Evolutionary conservation across 495 filamentous ascomycete genomes (phyloP).

Genomic region (Penicillium malachiteum): DNA sequence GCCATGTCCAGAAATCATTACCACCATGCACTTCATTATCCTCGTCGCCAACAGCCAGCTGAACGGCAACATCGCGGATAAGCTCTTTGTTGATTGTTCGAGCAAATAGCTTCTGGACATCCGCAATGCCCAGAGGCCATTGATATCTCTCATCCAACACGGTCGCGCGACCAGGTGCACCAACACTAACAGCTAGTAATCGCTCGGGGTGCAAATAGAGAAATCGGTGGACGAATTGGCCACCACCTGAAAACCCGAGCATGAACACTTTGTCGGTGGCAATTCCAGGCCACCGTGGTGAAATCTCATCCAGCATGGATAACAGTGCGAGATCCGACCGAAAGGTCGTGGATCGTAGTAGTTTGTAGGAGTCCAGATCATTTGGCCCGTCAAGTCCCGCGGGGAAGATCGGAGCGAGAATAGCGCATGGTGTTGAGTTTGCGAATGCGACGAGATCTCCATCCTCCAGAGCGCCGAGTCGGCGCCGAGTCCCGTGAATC

Average conservation of each 20-base stretch:
- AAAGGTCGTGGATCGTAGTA: background rate
- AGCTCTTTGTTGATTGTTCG: background rate
- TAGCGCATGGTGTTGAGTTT: background rate
- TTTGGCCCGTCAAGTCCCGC: background rate
- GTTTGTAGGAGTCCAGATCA: background rate
- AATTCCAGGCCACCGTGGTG: background rate
- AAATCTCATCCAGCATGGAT: background rate
- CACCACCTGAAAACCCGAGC: background rate
- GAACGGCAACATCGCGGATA: background rate
- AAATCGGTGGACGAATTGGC: background rate
- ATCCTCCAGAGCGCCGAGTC: background rate
- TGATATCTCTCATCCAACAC: background rate
- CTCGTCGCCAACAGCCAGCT: background rate
- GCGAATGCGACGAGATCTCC: background rate
- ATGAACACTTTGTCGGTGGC: background rate
- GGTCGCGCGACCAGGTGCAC: background rate
- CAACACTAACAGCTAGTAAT: background rate
- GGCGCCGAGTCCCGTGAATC: background rate
- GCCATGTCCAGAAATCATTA: background rate
- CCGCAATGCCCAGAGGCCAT: background rate
- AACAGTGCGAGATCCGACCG: background rate
- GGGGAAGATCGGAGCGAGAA: slow-evolving; percentile 1
- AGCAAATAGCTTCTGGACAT: background rate
- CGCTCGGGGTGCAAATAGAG: background rate
- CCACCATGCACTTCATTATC: background rate